phyloP scores from a whole-genome alignment of 768 basidiomycete genomes.

The Lentinula guzmanii region DNA sequence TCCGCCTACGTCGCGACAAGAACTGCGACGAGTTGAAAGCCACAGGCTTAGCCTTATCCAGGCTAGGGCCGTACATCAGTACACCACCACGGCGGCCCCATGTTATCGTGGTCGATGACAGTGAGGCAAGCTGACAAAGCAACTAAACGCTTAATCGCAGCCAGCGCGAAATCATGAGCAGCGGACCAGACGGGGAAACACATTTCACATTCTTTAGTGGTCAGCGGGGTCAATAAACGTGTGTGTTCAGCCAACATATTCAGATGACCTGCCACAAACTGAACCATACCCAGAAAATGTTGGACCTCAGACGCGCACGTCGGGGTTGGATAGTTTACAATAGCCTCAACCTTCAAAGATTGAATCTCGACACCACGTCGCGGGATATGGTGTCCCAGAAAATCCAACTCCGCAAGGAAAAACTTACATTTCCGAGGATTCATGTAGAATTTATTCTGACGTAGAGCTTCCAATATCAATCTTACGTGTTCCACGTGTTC shows the following conservation, averaged over 20 bases:
- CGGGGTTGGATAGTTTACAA: constrained; percentile 18
- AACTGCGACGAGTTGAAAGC: constrained; percentile 18
- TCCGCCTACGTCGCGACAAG: too few species aligned
- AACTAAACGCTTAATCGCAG: constrained; percentile 22
- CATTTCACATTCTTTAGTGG: constrained; percentile 12
- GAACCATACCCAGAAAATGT: constrained; percentile 16
- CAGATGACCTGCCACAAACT: constrained; percentile 14
- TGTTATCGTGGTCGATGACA: constrained; percentile 23
- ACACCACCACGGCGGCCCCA: constrained; percentile 20
- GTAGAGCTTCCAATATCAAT: constrained; percentile 11
- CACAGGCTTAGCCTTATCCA: constrained; percentile 23
- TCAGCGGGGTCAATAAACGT: constrained; percentile 12
- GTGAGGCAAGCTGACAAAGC: constrained; percentile 19
- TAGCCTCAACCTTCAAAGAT: constrained; percentile 10
- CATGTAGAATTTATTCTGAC: constrained; percentile 12
- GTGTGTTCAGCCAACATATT: constrained; percentile 12
- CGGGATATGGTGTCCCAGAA: constrained; percentile 20
- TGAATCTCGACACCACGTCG: constrained; percentile 15
- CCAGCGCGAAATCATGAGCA: constrained; percentile 19
- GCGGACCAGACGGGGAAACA: constrained; percentile 15
- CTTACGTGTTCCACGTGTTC: constrained; percentile 15
- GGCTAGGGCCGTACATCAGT: constrained; percentile 17
- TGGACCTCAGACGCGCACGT: constrained; percentile 9
- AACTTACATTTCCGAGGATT: constrained; percentile 16
- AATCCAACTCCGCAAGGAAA: constrained; percentile 2